phyloP scores from a whole-genome alignment of 176 grass and related monocot genomes.

The Oropetium thomaeum region DNA sequence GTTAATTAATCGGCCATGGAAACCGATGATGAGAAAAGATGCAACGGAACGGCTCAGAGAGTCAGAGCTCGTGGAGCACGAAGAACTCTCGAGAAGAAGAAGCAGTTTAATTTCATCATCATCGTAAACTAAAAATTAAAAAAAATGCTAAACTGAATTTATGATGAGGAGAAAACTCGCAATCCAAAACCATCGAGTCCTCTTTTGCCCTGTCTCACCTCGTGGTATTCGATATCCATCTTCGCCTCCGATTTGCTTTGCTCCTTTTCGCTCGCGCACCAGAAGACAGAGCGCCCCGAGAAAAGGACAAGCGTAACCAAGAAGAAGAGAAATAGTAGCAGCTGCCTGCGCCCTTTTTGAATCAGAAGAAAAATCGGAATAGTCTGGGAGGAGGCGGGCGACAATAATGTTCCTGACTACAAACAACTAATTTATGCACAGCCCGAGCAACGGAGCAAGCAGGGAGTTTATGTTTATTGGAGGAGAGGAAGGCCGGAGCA shows the following conservation, averaged over 20 bases:
- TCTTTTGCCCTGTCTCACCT: constrained; percentile 62
- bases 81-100: neutral
- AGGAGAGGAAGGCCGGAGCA: neutral
- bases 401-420: neutral
- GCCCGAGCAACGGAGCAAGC: too few relatives aligned
- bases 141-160: neutral
- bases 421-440: too few relatives aligned
- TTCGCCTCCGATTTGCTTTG: neutral
- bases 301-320: neutral
- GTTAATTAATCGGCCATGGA: too few relatives aligned
- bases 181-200: neutral
- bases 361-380: neutral
- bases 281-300: neutral
- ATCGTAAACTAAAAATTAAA: too few relatives aligned
- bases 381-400: neutral
- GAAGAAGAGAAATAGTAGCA: too few relatives aligned
- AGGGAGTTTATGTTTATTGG: neutral
- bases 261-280: too few relatives aligned
- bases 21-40: neutral
- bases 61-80: neutral
- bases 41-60: neutral
- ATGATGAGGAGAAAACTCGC: neutral
- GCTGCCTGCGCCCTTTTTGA: too few relatives aligned
- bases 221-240: constrained; percentile 75
- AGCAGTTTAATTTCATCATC: neutral